A percentile compares a stretch with the other conserved stretches of the same genome.
phyloP scores from a whole-genome alignment of 208 protist genomes.

The Leishmania turanica region DNA sequence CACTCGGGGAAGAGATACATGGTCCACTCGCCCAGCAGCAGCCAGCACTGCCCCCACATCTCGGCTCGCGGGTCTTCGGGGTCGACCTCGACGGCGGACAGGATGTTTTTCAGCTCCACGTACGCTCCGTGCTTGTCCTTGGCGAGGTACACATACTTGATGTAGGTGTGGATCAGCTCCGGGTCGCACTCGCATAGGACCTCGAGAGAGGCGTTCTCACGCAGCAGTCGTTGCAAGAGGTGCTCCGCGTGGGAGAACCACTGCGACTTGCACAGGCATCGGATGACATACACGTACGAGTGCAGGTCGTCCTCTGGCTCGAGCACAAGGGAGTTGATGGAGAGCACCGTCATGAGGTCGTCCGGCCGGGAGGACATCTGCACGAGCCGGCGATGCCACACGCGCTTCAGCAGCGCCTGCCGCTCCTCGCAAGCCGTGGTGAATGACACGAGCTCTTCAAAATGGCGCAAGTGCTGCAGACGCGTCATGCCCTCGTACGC shows the following conservation, averaged over 20 bases:
- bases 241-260: constrained; percentile 77
- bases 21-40: constrained; percentile 89
- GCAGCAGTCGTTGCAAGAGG: constrained; percentile 66
- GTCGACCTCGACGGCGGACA: constrained; percentile 50
- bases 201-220: constrained; percentile 32
- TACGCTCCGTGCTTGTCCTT: constrained; percentile 68
- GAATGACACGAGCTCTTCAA: constrained; percentile 98
- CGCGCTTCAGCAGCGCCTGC: constrained; percentile 58
- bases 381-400: constrained; percentile 91
- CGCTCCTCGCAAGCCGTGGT: constrained; percentile 74
- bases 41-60: constrained; percentile 83
- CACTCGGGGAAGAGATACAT: constrained; percentile 79
- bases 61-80: constrained; percentile 45
- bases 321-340: constrained; percentile 96
- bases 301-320: constrained; percentile 90
- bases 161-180: constrained; percentile 88
- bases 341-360: constrained; percentile 94
- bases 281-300: constrained; percentile 96
- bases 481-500: constrained; percentile 95
- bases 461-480: constrained; percentile 98
- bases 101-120: constrained; percentile 63
- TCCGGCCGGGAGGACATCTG: constrained; percentile 90
- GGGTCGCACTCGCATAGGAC: constrained; percentile 69
- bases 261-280: constrained; percentile 82
- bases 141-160: constrained; percentile 73